phyloP scores from a whole-genome alignment of 108 stramenopile species.

The Mayamaea pseudoterrestris region DNA sequence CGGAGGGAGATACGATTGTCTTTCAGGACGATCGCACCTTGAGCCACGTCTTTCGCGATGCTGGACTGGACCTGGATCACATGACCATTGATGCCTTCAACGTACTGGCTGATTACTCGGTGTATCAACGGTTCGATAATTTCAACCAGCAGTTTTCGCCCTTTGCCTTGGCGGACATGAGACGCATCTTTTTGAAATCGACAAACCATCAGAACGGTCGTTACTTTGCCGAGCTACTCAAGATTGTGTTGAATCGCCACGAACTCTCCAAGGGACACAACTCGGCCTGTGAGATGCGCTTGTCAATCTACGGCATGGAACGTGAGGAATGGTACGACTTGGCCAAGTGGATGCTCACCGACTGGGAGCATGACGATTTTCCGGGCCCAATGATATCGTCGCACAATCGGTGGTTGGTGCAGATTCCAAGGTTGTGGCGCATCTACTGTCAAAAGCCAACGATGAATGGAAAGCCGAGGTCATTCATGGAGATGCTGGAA shows the following conservation, averaged over 20 bases:
- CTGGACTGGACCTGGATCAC: conserved; percentile 92
- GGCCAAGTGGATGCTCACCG: conserved; percentile 67
- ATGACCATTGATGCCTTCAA: conserved; percentile 98
- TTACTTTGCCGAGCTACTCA: conserved; percentile 90
- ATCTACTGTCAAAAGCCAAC: conserved; percentile 73
- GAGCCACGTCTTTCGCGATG: conserved; percentile 62
- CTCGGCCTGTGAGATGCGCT: conserved; percentile 87
- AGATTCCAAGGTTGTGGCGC: conserved; percentile 92
- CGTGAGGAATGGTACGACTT: conserved; percentile 85
- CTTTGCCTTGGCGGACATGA: conserved; percentile 90
- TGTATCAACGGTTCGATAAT: conserved; percentile 98
- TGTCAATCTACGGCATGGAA: conserved; percentile 96
- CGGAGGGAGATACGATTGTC: conserved; percentile 73
- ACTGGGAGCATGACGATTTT: conserved; percentile 62
- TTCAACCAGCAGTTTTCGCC: conserved; percentile 99
- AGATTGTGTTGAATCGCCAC: conserved; percentile 77
- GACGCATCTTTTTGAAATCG: conserved; percentile 98
- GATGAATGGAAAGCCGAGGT: conserved; percentile 12
- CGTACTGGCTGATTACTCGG: conserved; percentile 96
- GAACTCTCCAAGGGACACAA: conserved; percentile 86
- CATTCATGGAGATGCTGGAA: conserved; percentile 90
- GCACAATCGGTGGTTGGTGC: conserved; percentile 98
- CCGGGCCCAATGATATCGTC: conserved; percentile 77
- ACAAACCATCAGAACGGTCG: conserved; percentile 83
- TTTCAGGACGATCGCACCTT: conserved; percentile 67